Evolutionary conservation across 225 moss, liverwort and hornwort genomes (phyloP), one percentile per base, ranked within the genome.

Genomic region (Marchantia paleacea): DNA sequence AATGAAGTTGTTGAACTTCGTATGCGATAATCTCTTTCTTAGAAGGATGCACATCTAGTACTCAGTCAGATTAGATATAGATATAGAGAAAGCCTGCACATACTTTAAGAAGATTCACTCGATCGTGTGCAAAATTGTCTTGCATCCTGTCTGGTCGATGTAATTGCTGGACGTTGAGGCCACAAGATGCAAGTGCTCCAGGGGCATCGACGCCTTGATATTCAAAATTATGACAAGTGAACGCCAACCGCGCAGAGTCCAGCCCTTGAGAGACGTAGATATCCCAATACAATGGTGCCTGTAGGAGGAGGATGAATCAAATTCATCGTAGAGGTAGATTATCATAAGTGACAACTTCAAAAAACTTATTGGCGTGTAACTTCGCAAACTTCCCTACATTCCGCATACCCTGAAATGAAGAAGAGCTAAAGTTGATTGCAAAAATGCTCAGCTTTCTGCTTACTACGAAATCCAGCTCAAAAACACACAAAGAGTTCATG

Each of bases 221-320:
- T 85, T 97, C 93, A 87, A 97, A 95, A 78, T 97, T 97, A 82
- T 97, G 97, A 79, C 97, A 97, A 24, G 97, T 97, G 73, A 97
- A 95, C 10, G 97, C 95, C 66, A 97, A 76, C 75, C 93, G 87
- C 51, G 97, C 93, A 73, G 95, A 95, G 84, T 92, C 93, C 83
- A 97, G 81, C 10, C 95, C 97, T 22, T 92, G 92, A 26, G 93
- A 91, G 60, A 97, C 95, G 70, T 95, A 95, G 24, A 93, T 82
- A 73, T 91, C 92, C 97, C 97, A 97, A 80, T 97, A 97, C 58
- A 97, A 80, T 57, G 97, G 97, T 70, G 97, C 93, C 97, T 95
- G 91, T 89, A 77, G 16, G 31, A 31, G 53, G 73, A 19, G 58
- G 7, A 80, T 14, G 51, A 15, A 12, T 7, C 25, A 55, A 1